A percentile compares a stretch with the other conserved stretches of the same genome.
Conservation (phyloP, 805 yeast genomes). For the Alloascoidea africana region DNA sequence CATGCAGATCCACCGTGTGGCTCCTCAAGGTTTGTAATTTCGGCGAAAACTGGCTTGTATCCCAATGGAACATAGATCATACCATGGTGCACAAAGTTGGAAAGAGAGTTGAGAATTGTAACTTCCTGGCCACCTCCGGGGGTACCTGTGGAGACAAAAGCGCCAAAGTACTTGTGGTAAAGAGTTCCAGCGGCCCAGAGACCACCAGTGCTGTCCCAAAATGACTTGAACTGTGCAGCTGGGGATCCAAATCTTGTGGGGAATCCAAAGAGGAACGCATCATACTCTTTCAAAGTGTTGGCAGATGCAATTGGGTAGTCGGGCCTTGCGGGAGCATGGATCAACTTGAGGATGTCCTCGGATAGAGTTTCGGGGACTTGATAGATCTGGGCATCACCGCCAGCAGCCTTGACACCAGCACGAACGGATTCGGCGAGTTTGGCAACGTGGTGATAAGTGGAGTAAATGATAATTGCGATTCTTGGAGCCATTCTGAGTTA, state of each 20-base stretch:
- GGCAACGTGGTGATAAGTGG: constrained; percentile 66
- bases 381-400: constrained; percentile 51
- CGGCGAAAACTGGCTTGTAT: constrained; percentile 40
- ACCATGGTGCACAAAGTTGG: constrained; percentile 62
- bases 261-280: constrained; percentile 62
- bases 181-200: constrained; percentile 61
- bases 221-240: constrained; percentile 64
- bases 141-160: constrained; percentile 57
- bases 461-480: constrained; percentile 45
- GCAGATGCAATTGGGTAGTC: constrained; percentile 38
- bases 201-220: constrained; percentile 68
- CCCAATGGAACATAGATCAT: constrained; percentile 68
- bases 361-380: constrained; percentile 69
- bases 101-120: constrained; percentile 43
- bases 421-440: constrained; percentile 51
- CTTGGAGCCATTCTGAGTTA: constrained; percentile 19
- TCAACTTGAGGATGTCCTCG: constrained; percentile 33
- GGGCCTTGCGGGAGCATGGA: constrained; percentile 43
- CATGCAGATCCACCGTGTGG: constrained; percentile 74
- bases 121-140: constrained; percentile 72
- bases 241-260: constrained; percentile 69
- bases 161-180: constrained; percentile 58
- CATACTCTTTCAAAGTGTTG: constrained; percentile 44
- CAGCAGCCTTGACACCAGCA: constrained; percentile 56
- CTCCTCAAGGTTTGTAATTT: constrained; percentile 41